These are phyloP conservation scores for Cutaneotrichosporon dermatis DNA, from an alignment of 1,284 basidiomycete species.

Conservation along the genomic window DNA sequence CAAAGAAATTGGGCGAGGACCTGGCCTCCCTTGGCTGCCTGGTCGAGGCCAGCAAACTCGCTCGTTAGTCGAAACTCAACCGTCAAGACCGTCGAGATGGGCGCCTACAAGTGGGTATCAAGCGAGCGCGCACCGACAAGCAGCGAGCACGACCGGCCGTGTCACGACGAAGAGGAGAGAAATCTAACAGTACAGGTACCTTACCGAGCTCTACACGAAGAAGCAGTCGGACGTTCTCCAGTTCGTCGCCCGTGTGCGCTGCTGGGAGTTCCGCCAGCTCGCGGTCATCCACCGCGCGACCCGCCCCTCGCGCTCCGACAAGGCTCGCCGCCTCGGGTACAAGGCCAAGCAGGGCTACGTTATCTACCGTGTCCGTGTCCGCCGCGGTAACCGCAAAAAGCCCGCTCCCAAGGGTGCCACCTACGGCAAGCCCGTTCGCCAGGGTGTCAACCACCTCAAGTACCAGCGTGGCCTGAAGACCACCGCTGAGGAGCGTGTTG, in stretches of 20 bases:
- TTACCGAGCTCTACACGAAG: slow-evolving; percentile 71
- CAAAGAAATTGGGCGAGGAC: no score
- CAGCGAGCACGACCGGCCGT: neutral
- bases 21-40: no score
- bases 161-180: no score
- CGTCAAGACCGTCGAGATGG: slow-evolving; percentile 5
- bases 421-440: slow-evolving; percentile 97
- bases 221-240: slow-evolving; percentile 75
- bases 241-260: slow-evolving; percentile 96
- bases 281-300: slow-evolving; percentile 98
- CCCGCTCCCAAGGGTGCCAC: slow-evolving; percentile 97
- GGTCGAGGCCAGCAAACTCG: no score
- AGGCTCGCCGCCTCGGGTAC: slow-evolving; percentile 97
- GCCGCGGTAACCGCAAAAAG: slow-evolving; percentile 99
- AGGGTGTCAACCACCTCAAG: slow-evolving; percentile 99
- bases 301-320: slow-evolving; percentile 96
- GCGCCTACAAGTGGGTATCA: slow-evolving; percentile 4
- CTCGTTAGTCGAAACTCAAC: neutral
- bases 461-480: slow-evolving; percentile 89
- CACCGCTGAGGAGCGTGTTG: slow-evolving; percentile 97
- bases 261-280: slow-evolving; percentile 99
- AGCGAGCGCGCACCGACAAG: neutral
- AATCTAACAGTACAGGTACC: slow-evolving; percentile 67
- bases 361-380: slow-evolving; percentile 94
- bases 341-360: slow-evolving; percentile 99